Conservation (phyloP, 495 filamentous ascomycete genomes). For the Penicillium paxilli region DNA sequence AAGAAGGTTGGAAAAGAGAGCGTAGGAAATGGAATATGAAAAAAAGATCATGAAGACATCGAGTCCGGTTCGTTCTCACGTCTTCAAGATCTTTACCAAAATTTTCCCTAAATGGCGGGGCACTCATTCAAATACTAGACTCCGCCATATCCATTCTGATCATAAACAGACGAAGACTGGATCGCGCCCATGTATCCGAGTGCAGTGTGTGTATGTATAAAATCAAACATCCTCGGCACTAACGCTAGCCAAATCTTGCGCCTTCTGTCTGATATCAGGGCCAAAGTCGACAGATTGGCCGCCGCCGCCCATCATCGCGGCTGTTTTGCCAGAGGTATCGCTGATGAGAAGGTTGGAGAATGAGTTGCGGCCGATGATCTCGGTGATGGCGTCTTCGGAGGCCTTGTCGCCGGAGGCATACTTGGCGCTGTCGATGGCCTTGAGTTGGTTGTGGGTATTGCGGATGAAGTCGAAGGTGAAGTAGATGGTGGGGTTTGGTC, state of each 20-base stretch:
- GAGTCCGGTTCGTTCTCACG: no score
- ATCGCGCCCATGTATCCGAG: no score
- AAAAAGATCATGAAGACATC: background rate
- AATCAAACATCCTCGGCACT: no score
- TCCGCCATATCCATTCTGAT: no score
- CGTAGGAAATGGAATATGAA: background rate
- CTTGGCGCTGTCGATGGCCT: constrained; percentile 25
- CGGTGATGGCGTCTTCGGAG: constrained; percentile 13
- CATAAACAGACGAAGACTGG: no score
- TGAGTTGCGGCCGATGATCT: constrained; percentile 30
- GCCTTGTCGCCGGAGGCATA: constrained; percentile 21
- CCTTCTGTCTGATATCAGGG: constrained; percentile 24
- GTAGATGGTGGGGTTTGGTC: constrained; percentile 32
- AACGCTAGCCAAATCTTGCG: constrained; percentile 7
- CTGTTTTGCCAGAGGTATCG: constrained; percentile 28
- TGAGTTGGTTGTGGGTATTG: constrained; percentile 28
- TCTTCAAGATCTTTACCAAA: no score
- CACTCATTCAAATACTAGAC: no score
- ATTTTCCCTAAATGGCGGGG: no score
- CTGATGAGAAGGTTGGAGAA: constrained; percentile 29
- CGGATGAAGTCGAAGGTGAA: constrained; percentile 35
- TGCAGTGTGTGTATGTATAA: no score
- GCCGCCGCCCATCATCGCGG: constrained; percentile 18
- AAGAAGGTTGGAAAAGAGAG: background rate
- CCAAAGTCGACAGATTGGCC: constrained; percentile 27